A percentile compares a stretch with the other conserved stretches of the same genome.
phyloP scores from a whole-genome alignment of 768 basidiomycete genomes.

The Hypholoma sublateritium region DNA sequence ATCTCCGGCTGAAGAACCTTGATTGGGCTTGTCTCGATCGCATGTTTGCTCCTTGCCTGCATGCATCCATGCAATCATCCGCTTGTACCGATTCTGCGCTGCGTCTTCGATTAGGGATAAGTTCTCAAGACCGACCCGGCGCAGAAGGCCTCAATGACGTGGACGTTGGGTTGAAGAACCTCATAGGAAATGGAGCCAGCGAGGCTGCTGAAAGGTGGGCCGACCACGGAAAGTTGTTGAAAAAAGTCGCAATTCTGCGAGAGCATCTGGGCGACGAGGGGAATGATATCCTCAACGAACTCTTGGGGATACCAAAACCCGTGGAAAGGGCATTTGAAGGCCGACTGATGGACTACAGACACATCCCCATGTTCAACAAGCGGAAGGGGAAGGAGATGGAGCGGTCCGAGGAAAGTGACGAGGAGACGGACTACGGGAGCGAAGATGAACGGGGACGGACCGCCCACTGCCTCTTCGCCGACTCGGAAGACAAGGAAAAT shows the following conservation, averaged over 20 bases:
- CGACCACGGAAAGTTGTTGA: slow-evolving; percentile 41
- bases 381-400: slow-evolving; percentile 18
- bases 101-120: slow-evolving; percentile 7
- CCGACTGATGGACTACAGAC: slow-evolving; percentile 1
- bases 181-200: slow-evolving; percentile 55
- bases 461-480: slow-evolving; percentile 56
- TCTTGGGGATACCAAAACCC: slow-evolving; percentile 19
- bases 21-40: slow-evolving; percentile 75
- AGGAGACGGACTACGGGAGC: slow-evolving; percentile 34
- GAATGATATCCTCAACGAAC: slow-evolving; percentile 33
- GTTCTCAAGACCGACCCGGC: slow-evolving; percentile 6
- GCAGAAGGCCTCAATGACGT: slow-evolving; percentile 25
- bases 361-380: not conserved
- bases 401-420: slow-evolving; percentile 28
- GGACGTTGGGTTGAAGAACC: slow-evolving; percentile 61
- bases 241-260: slow-evolving; percentile 44
- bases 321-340: not conserved
- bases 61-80: slow-evolving; percentile 18
- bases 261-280: slow-evolving; percentile 40
- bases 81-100: not conserved
- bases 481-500: slow-evolving; percentile 28
- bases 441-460: slow-evolving; percentile 57
- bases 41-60: slow-evolving; percentile 65
- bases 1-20: slow-evolving; percentile 47
- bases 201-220: slow-evolving; percentile 56